Conservation (phyloP, 805 yeast genomes). For the Myxozyma nipponensis region DNA sequence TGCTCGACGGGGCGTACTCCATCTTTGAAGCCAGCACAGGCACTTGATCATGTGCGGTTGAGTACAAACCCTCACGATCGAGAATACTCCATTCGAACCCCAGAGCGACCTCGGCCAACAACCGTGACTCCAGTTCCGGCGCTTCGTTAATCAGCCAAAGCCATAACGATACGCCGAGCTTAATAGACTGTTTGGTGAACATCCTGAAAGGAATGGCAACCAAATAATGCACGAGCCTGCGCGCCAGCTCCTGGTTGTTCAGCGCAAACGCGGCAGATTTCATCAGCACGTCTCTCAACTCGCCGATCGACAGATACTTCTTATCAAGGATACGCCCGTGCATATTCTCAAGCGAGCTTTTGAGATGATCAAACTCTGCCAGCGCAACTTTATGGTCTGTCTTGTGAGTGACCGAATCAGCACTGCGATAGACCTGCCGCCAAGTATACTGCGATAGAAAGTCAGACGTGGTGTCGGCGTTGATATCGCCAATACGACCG, state of each 20-base stretch:
- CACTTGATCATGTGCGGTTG: slow-evolving; percentile 37
- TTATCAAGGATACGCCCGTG: slow-evolving; percentile 24
- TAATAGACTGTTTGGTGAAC: slow-evolving; percentile 58
- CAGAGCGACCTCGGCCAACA: slow-evolving; percentile 64
- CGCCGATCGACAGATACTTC: slow-evolving; percentile 30
- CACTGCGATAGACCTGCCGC: slow-evolving; percentile 41
- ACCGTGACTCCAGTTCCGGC: slow-evolving; percentile 52
- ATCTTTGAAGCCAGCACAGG: slow-evolving; percentile 63
- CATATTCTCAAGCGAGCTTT: slow-evolving; percentile 29
- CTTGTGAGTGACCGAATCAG: background rate
- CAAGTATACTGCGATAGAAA: slow-evolving; percentile 75
- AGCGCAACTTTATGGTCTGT: background rate
- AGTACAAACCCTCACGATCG: slow-evolving; percentile 60
- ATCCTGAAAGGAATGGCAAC: slow-evolving; percentile 60
- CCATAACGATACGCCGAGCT: slow-evolving; percentile 74
- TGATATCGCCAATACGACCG: slow-evolving; percentile 35
- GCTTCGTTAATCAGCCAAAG: slow-evolving; percentile 67
- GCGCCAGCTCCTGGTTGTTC: slow-evolving; percentile 28
- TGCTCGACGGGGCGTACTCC: slow-evolving; percentile 88
- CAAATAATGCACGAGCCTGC: slow-evolving; percentile 44
- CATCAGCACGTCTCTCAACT: slow-evolving; percentile 32
- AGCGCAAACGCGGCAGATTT: slow-evolving; percentile 44
- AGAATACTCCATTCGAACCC: slow-evolving; percentile 67
- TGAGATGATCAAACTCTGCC: slow-evolving; percentile 28
- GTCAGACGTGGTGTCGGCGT: slow-evolving; percentile 57